Percentiles rank a stretch among this genome's conserved stretches.
phyloP scores from a whole-genome alignment of 768 basidiomycete species.

The Tremella fuciformis region DNA sequence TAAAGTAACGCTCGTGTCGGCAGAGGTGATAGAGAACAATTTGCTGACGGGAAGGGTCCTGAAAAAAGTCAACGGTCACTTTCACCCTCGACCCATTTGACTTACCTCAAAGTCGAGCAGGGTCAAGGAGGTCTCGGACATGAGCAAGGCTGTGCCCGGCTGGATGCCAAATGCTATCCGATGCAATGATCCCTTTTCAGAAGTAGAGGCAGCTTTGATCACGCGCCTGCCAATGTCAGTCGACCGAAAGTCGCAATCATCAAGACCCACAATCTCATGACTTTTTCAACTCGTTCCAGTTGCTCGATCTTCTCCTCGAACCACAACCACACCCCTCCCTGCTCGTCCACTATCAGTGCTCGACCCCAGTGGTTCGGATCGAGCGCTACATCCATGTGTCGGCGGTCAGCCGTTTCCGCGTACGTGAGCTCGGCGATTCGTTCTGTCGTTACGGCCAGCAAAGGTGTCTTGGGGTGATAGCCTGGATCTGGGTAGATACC shows the following conservation, averaged over 20 bases:
- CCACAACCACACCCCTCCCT: constrained; percentile 41
- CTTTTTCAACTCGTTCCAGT: constrained; percentile 17
- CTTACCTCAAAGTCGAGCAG: constrained; percentile 33
- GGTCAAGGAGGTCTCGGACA: constrained; percentile 17
- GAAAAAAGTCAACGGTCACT: neutral
- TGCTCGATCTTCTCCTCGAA: constrained; percentile 22
- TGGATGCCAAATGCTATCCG: constrained; percentile 30
- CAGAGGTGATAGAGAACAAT: constrained; percentile 8
- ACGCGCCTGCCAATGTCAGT: constrained; percentile 14
- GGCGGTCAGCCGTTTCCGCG: constrained; percentile 23
- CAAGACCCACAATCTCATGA: constrained; percentile 27
- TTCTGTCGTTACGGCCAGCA: constrained; percentile 3
- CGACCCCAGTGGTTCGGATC: constrained; percentile 30
- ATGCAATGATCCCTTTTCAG: constrained; percentile 26
- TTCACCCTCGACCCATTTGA: neutral
- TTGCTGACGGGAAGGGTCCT: neutral
- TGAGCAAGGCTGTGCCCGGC: constrained; percentile 27
- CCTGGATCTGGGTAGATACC: constrained; percentile 29
- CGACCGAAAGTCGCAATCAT: neutral
- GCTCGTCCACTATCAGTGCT: constrained; percentile 33
- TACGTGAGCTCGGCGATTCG: constrained; percentile 14
- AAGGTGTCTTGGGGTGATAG: constrained; percentile 11
- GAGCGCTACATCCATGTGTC: constrained; percentile 32
- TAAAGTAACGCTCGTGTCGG: constrained; percentile 19
- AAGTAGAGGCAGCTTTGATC: constrained; percentile 11